phyloP scores from a whole-genome alignment of 768 basidiomycete genomes.

The Clitopilus passeckerianus region DNA sequence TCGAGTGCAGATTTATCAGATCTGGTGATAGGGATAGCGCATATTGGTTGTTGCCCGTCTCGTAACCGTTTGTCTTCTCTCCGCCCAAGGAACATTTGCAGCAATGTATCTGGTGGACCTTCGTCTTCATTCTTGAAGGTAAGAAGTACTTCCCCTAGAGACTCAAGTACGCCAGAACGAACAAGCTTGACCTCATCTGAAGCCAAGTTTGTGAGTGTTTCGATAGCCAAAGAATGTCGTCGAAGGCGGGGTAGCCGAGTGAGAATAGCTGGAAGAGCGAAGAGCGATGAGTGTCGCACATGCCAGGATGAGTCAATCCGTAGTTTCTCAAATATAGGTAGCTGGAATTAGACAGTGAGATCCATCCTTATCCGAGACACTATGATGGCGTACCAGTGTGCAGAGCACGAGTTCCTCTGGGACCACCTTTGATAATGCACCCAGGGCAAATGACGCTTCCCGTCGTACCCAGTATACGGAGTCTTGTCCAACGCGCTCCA shows the following conservation, averaged over 20 bases:
- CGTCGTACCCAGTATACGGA: conserved; percentile 74
- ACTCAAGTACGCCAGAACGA: conserved; percentile 76
- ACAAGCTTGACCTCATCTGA: conserved; percentile 63
- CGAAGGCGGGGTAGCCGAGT: conserved; percentile 53
- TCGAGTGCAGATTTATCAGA: conserved; percentile 21
- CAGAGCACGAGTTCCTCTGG: conserved; percentile 65
- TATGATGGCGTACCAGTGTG: conserved; percentile 46
- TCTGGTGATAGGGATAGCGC: neutral
- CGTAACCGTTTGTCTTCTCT: conserved; percentile 34
- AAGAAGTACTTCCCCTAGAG: conserved; percentile 85
- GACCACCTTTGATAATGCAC: conserved; percentile 83
- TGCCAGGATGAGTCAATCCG: conserved; percentile 69
- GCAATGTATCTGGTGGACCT: conserved; percentile 70
- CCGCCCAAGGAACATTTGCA: conserved; percentile 73
- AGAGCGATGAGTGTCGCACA: conserved; percentile 84
- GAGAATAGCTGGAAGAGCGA: conserved; percentile 78
- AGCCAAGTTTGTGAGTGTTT: conserved; percentile 58
- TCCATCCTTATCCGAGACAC: neutral
- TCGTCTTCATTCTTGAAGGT: conserved; percentile 62
- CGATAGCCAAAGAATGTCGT: conserved; percentile 61
- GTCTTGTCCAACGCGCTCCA: conserved; percentile 63
- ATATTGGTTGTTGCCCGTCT: conserved; percentile 27
- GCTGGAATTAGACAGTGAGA: conserved; percentile 34
- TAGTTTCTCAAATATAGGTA: conserved; percentile 74
- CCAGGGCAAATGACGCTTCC: conserved; percentile 85